Evolutionary conservation across 1,284 basidiomycete genomes (phyloP), one percentile per base, ranked within the genome.

Genomic region (Sporisorium iseilematis-ciliati): DNA sequence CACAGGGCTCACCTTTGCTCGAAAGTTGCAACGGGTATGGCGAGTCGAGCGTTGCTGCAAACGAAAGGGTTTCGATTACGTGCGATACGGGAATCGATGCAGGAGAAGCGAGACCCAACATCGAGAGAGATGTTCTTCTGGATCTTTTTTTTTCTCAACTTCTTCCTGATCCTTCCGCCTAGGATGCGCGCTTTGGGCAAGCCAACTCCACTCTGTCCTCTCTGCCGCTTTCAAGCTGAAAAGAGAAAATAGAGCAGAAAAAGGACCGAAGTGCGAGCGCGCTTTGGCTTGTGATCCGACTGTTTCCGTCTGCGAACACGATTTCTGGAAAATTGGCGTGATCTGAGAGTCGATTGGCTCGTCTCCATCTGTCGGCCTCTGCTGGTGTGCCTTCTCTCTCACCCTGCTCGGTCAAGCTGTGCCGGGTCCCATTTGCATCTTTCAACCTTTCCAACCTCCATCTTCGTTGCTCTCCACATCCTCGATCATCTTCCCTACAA

Each of bases 111-210:
- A 3, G 16, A n/a, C 41, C 16, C 41, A 42, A 42, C 41, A 10
- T 42, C 26, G 46, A 31, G 46, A 33, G 35, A n/a, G 51, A 45
- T 54, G 38, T 54, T 42, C 21, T 40, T 46, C 40, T n/a, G 8
- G 29, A 8, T 8, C 29, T 29, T 29, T 29, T 29, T 52, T 26
- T n/a, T 16, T 14, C 38, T 23, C 31, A 21, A 49, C 7, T 40
- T 57, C 56, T 57, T 57, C 56, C 56, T 57, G 35, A 57, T 57
- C 45, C 12, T 25, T 50, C 56, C 56, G 56, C 38, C 18, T 49
- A 18, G 38, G 29, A 40, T 35, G 60, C 54, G 61, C 55, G 61
- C 61, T 57, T 57, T 42, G 61, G 54, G 54, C 61, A 62, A 43
- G 35, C 35, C 31, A 35, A 26, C 46, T 48, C 49, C 23, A 21